These are phyloP conservation scores for Phytophthora aleatoria DNA, from an alignment of 352 stramenopile genomes.

Conservation along the genomic window DNA sequence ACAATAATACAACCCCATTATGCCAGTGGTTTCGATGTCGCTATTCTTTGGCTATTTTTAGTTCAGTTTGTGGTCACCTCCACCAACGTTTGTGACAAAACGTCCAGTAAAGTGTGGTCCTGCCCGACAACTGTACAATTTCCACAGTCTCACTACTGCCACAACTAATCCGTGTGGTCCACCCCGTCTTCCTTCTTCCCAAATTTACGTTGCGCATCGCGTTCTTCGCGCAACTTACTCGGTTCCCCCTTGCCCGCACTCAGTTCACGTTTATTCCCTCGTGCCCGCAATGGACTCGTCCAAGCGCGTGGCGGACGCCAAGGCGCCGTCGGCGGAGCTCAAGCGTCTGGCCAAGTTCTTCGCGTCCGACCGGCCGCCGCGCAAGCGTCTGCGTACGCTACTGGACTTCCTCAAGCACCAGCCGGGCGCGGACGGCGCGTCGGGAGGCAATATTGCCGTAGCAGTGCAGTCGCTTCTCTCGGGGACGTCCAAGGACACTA, in stretches of 20 bases:
- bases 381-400: constrained; percentile 83
- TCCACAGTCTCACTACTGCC: too few species aligned
- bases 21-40: background rate
- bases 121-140: too few species aligned
- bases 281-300: constrained; percentile 42
- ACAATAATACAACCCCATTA: background rate
- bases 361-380: constrained; percentile 73
- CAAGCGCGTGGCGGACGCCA: constrained; percentile 46
- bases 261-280: constrained; percentile 3
- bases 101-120: too few species aligned
- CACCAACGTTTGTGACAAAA: too few species aligned
- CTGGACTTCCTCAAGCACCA: constrained; percentile 85
- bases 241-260: constrained; percentile 3
- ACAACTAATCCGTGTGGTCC: constrained; percentile 4
- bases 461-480: constrained; percentile 72
- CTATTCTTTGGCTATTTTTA: background rate
- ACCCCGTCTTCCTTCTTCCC: constrained; percentile 2
- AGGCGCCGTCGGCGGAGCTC: constrained; percentile 46
- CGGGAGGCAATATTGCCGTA: constrained; percentile 67
- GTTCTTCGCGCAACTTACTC: constrained; percentile 17
- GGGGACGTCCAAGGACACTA: constrained; percentile 52
- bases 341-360: constrained; percentile 91
- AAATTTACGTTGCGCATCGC: constrained; percentile 13
- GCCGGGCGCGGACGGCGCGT: constrained; percentile 27
- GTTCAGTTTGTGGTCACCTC: too few species aligned